These are phyloP conservation scores for Euclidium syriacum DNA, from an alignment of 345 rosid genomes.

Conservation along the genomic window DNA sequence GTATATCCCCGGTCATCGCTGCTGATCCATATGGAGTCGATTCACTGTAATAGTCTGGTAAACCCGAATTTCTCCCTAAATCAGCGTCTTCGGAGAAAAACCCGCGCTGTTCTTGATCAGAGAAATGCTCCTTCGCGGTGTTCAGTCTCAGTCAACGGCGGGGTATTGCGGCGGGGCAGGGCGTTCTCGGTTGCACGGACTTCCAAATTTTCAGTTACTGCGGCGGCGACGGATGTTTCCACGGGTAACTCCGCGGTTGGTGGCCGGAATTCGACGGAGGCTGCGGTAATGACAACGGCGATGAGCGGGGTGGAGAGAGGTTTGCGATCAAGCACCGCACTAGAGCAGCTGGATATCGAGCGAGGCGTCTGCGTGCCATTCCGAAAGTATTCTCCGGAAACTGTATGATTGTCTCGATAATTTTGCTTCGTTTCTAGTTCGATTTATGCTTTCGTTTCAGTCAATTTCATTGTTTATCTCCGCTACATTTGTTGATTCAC, in stretches of 20 bases:
- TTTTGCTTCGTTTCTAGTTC: constrained; percentile 6
- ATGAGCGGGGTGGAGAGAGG: constrained; percentile 10
- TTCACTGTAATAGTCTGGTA: constrained; percentile 19
- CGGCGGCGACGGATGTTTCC: constrained; percentile 19
- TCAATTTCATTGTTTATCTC: not conserved
- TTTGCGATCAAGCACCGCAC: constrained; percentile 47
- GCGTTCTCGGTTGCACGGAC: constrained; percentile 9
- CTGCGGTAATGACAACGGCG: constrained; percentile 10
- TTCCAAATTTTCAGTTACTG: constrained; percentile 3
- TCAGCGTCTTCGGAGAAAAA: constrained; percentile 1
- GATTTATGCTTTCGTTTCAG: not conserved
- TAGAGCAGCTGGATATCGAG: constrained; percentile 91
- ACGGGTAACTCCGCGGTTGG: not conserved
- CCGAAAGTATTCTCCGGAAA: constrained; percentile 94
- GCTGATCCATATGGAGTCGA: constrained; percentile 31
- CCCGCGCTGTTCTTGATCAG: not conserved
- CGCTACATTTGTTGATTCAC: not conserved
- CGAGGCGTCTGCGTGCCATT: constrained; percentile 96
- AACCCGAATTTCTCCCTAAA: constrained; percentile 1
- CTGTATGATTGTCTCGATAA: constrained; percentile 45
- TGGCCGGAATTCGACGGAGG: constrained; percentile 10
- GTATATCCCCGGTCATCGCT: not conserved
- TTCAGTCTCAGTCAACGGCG: not conserved
- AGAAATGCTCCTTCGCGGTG: constrained; percentile 10
- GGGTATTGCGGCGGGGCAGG: constrained; percentile 8